Percentiles rank a stretch among this genome's conserved stretches.
Conservation (phyloP, 1,284 basidiomycete species). For the Rhodotorula sp. region DNA sequence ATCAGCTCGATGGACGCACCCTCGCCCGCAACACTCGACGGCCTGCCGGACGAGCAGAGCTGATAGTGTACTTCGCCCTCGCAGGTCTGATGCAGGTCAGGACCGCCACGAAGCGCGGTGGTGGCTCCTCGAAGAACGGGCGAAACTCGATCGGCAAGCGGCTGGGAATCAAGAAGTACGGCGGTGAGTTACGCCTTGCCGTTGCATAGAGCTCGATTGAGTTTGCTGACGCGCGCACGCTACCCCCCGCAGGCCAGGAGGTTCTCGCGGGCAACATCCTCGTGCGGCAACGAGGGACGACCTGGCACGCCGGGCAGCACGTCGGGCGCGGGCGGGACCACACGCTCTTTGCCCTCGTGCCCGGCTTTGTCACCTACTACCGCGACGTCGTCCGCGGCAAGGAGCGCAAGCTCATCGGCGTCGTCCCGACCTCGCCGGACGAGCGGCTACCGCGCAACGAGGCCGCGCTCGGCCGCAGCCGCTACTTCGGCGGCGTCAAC, state of each 20-base stretch:
- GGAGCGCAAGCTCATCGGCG: constrained; percentile 64
- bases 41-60: neutral
- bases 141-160: constrained; percentile 87
- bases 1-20: too few relatives aligned
- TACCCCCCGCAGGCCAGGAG: constrained; percentile 65
- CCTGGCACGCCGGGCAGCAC: constrained; percentile 88
- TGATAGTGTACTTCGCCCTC: neutral
- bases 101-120: constrained; percentile 83
- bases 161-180: constrained; percentile 89
- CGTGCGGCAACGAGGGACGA: constrained; percentile 82
- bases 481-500: constrained; percentile 71
- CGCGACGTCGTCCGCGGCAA: constrained; percentile 28
- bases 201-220: neutral
- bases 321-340: constrained; percentile 88
- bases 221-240: neutral
- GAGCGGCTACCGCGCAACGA: constrained; percentile 83
- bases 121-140: constrained; percentile 86
- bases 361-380: constrained; percentile 91
- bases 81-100: constrained; percentile 57
- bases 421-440: constrained; percentile 64
- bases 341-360: constrained; percentile 82
- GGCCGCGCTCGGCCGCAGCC: constrained; percentile 66
- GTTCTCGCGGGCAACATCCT: constrained; percentile 92
- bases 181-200: constrained; percentile 60
- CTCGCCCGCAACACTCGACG: neutral